Evolutionary conservation across 495 filamentous ascomycete species (phyloP).

Genomic region (Xylaria scruposa): DNA sequence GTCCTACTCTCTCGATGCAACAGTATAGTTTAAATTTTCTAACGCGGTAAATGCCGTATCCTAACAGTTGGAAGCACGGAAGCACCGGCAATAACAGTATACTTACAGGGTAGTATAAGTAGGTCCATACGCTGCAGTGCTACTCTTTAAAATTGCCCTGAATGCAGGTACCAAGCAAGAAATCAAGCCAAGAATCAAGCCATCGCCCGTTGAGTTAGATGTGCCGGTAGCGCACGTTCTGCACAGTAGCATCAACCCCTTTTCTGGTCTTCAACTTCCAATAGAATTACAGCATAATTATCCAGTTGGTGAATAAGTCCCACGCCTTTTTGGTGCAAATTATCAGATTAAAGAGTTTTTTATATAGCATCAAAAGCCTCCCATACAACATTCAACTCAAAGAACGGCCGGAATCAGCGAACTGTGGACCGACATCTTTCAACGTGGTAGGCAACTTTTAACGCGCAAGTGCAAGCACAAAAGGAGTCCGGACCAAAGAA

Average conservation of each 20-base stretch:
- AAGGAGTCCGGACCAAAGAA: not conserved
- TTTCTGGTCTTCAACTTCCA: not conserved
- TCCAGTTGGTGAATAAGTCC: not conserved
- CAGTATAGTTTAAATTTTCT: not conserved
- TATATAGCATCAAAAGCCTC: not conserved
- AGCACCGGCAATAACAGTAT: not conserved
- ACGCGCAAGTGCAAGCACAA: not conserved
- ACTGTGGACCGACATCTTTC: not conserved
- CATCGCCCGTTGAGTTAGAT: not conserved
- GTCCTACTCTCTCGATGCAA: not conserved
- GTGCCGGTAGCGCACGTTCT: not conserved
- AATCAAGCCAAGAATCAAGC: not conserved
- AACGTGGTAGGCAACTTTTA: not conserved
- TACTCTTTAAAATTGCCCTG: not conserved
- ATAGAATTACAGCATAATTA: conserved; percentile 4
- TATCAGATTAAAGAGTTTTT: not conserved
- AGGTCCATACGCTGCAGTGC: not conserved
- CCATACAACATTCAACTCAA: not conserved
- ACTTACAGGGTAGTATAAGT: not conserved
- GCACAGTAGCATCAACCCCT: not conserved
- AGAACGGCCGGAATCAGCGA: not conserved
- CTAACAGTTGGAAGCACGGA: not conserved
- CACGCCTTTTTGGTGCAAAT: not conserved
- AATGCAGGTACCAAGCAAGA: conserved; percentile 7
- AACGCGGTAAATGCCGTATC: not conserved